These are phyloP conservation scores for Stachybotrys chlorohalonatus DNA, from an alignment of 2,329 filamentous ascomycete genomes.

Conservation along the genomic window DNA sequence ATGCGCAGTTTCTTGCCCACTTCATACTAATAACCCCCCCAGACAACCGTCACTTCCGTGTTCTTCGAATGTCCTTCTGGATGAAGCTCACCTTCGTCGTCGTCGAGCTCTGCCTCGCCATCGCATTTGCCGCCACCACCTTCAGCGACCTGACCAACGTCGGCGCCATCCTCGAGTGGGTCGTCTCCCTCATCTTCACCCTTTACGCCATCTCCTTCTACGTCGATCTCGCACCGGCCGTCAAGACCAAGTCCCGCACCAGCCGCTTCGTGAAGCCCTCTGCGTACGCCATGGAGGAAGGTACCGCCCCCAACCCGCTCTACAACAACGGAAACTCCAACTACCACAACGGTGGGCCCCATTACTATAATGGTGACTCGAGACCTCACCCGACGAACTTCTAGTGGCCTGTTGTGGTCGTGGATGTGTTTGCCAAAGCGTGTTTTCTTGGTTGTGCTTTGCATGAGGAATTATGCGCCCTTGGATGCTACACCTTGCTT, in stretches of 20 bases:
- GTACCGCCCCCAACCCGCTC: background rate
- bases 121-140: slow-evolving; percentile 59
- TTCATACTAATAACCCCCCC: slow-evolving; percentile 1
- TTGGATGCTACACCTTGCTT: too few relatives aligned
- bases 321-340: background rate
- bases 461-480: too few relatives aligned
- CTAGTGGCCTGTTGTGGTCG: background rate
- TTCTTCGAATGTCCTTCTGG: slow-evolving; percentile 75
- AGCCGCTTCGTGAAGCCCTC: slow-evolving; percentile 19
- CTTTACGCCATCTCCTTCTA: slow-evolving; percentile 83
- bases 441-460: too few relatives aligned
- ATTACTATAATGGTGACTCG: background rate
- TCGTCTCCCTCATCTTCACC: slow-evolving; percentile 75
- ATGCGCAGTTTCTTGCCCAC: background rate
- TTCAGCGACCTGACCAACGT: slow-evolving; percentile 44
- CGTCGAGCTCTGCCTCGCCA: slow-evolving; percentile 62
- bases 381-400: background rate
- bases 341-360: background rate
- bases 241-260: slow-evolving; percentile 41
- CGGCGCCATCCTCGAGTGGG: slow-evolving; percentile 72
- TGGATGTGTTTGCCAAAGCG: background rate
- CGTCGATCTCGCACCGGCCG: slow-evolving; percentile 76
- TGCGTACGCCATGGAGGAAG: slow-evolving; percentile 13
- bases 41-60: slow-evolving; percentile 64
- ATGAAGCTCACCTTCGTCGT: slow-evolving; percentile 81